Evolutionary conservation across 228 moss, liverwort and hornwort species (phyloP).

Genomic region (Sphagnum fallax): DNA sequence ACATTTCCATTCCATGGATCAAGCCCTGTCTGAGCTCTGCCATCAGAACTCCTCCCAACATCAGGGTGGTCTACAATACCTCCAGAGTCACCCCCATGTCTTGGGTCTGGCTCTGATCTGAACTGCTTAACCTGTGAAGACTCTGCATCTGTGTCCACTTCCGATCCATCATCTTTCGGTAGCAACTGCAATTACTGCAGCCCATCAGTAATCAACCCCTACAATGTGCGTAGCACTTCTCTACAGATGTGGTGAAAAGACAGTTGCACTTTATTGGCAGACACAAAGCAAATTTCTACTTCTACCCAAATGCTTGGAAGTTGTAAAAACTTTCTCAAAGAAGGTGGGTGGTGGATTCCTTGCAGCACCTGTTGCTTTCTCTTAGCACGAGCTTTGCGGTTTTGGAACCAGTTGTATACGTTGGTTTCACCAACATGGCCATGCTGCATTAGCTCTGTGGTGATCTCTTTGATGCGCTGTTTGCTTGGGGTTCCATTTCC

Average conservation of each 20-base stretch:
- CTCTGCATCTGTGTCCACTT: neutral
- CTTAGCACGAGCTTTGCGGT: conserved; percentile 83
- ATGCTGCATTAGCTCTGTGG: conserved; percentile 61
- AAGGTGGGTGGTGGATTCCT: conserved; percentile 11
- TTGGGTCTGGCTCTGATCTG: neutral
- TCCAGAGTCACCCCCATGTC: neutral
- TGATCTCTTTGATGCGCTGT: conserved; percentile 63
- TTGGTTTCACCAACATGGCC: conserved; percentile 81
- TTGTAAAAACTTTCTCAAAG: conserved; percentile 1
- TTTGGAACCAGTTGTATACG: conserved; percentile 98
- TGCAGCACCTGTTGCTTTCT: conserved; percentile 67
- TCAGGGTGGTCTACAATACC: neutral
- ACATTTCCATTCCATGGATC: neutral
- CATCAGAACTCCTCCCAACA: neutral
- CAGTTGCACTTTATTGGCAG: too few relatives aligned
- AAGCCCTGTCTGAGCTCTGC: neutral
- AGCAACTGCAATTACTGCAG: neutral
- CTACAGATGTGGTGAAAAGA: too few relatives aligned
- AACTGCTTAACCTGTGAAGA: neutral
- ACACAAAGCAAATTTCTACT: too few relatives aligned
- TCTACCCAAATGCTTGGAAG: too few relatives aligned
- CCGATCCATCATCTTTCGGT: neutral
- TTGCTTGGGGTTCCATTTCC: conserved; percentile 80
- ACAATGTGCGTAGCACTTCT: too few relatives aligned
- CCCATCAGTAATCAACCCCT: too few relatives aligned